Percentiles rank a stretch among this genome's conserved stretches.
Evolutionary conservation across 2,329 filamentous ascomycete species (phyloP).

Genomic region (Colletotrichum eleusines): DNA sequence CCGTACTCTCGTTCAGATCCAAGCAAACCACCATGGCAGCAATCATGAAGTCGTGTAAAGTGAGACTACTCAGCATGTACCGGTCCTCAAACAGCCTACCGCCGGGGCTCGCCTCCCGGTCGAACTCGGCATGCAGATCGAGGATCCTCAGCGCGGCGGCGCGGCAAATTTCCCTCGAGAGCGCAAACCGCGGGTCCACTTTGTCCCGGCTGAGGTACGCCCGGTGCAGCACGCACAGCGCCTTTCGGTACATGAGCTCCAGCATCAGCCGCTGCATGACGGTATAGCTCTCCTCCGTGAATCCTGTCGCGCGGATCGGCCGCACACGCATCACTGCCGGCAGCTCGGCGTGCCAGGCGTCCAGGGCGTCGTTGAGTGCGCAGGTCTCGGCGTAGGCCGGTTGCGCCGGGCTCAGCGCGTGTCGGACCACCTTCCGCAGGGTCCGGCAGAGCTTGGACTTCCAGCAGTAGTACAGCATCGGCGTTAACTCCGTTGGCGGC

Average conservation of each 20-base stretch:
- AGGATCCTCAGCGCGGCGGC: slow-evolving; percentile 59
- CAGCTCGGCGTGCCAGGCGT: slow-evolving; percentile 52
- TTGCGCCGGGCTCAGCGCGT: slow-evolving; percentile 54
- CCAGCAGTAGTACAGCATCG: slow-evolving; percentile 56
- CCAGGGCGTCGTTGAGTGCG: slow-evolving; percentile 56
- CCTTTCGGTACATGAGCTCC: slow-evolving; percentile 62
- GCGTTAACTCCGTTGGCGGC: slow-evolving; percentile 57
- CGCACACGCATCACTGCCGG: slow-evolving; percentile 56
- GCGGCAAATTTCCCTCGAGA: slow-evolving; percentile 57
- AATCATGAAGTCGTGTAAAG: slow-evolving; percentile 68
- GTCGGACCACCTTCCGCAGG: slow-evolving; percentile 57
- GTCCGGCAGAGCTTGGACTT: slow-evolving; percentile 59
- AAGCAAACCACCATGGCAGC: slow-evolving; percentile 71
- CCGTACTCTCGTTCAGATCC: slow-evolving; percentile 57
- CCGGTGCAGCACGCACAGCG: slow-evolving; percentile 63
- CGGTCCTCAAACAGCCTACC: slow-evolving; percentile 65
- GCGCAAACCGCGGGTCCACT: slow-evolving; percentile 51
- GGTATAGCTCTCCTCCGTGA: slow-evolving; percentile 57
- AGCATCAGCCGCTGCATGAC: slow-evolving; percentile 63
- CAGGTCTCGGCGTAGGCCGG: slow-evolving; percentile 52
- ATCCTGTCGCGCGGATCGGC: slow-evolving; percentile 57
- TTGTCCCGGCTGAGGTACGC: slow-evolving; percentile 58
- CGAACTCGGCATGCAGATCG: slow-evolving; percentile 61
- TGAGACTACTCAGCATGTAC: slow-evolving; percentile 66
- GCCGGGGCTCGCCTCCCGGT: slow-evolving; percentile 59